Evolutionary conservation across 225 moss, liverwort and hornwort genomes (phyloP).

Genomic region (Straminergon stramineum): DNA sequence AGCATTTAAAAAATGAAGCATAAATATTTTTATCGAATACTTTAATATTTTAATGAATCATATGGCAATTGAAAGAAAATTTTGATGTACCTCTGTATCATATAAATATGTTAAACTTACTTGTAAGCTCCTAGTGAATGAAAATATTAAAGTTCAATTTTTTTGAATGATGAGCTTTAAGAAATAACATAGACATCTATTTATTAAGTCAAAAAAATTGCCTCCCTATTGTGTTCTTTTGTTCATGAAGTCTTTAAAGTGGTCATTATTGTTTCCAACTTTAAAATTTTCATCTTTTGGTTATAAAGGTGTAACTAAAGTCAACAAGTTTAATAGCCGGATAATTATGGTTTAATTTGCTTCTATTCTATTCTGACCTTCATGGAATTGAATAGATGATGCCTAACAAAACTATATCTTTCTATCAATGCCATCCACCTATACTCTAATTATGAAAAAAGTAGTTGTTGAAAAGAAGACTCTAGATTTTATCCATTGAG

Average conservation of each 20-base stretch:
- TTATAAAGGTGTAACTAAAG: background rate
- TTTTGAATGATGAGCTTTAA: background rate
- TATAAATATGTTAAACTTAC: too few relatives aligned
- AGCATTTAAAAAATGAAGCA: background rate
- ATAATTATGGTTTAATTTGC: background rate
- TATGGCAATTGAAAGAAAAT: background rate
- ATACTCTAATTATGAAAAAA: background rate
- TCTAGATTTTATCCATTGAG: background rate
- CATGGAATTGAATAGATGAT: background rate
- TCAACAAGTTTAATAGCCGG: background rate
- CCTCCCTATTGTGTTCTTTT: fast-evolving
- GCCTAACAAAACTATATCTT: background rate
- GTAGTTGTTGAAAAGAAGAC: fast-evolving
- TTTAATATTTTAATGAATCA: background rate
- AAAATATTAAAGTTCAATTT: background rate
- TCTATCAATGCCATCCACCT: background rate
- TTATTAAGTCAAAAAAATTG: background rate
- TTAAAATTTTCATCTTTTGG: background rate
- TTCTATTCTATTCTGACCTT: fast-evolving
- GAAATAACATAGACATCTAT: background rate
- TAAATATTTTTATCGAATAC: background rate
- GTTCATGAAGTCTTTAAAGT: background rate
- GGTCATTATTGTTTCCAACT: background rate
- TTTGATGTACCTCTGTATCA: background rate
- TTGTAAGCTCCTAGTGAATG: background rate